phyloP scores from a whole-genome alignment of 2,329 filamentous ascomycete genomes.

The Westerdykella aurantiaca region DNA sequence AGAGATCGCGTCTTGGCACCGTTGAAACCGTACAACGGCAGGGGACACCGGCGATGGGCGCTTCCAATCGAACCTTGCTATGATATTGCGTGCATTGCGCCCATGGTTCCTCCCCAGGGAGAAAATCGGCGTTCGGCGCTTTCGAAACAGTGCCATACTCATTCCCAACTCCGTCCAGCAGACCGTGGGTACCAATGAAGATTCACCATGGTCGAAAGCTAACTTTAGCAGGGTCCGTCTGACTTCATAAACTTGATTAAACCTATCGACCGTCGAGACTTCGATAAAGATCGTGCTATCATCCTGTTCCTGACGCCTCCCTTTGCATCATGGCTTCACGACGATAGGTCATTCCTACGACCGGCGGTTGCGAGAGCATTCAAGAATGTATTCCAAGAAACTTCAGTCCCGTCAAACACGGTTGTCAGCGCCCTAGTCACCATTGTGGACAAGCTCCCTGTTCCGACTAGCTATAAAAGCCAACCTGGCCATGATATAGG shows the following conservation, averaged over 20 bases:
- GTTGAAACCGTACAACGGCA: too few relatives aligned
- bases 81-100: too few relatives aligned
- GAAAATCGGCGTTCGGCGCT: too few relatives aligned
- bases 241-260: constrained; percentile 20
- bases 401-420: not conserved
- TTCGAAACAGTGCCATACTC: constrained; percentile 20
- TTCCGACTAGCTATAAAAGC: constrained; percentile 2
- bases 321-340: constrained; percentile 27
- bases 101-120: too few relatives aligned
- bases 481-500: constrained; percentile 10
- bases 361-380: constrained; percentile 22
- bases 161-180: constrained; percentile 20
- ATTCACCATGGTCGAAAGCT: constrained; percentile 2
- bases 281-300: constrained; percentile 12
- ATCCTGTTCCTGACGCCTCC: constrained; percentile 31
- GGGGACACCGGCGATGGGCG: too few relatives aligned
- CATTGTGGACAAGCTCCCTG: constrained; percentile 35
- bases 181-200: constrained; percentile 12
- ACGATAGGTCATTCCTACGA: constrained; percentile 21
- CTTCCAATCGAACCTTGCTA: too few relatives aligned
- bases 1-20: too few relatives aligned
- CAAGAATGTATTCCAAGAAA: not conserved
- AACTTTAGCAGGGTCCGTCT: constrained; percentile 13
- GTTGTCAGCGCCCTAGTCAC: constrained; percentile 25
- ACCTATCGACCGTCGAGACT: constrained; percentile 6